Evolutionary conservation across 139 green algal genomes (phyloP), one percentile per base, ranked within the genome.

Genomic region (Micromonas pusilla): DNA sequence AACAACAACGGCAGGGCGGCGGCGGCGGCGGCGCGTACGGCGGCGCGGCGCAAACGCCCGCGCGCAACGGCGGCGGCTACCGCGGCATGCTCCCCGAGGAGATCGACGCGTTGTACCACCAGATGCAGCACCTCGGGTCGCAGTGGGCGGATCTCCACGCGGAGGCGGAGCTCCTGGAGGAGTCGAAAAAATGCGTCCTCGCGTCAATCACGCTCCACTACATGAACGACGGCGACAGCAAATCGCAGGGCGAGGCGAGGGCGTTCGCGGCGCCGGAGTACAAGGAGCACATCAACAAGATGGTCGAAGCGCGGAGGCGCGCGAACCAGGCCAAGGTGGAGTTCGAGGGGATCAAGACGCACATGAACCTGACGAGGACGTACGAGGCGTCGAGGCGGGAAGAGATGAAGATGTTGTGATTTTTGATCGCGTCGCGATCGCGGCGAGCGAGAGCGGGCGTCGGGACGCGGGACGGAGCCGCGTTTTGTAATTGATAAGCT

Each of bases 351-450:
- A 60, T 52, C 9, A 78, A 78, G 72, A 70, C 53, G 52, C 57
- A 70, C 33, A 23, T 78, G 52, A 70, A 70, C 52, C 33, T 68
- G 2, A 54, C 32, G 30, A 60, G 57, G n/a, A 78, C 54, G n/a
- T 68, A 54, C 31, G 54, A 68, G 31, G 53, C 31, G 26, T 33
- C 32, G 32, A 62, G 72, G 23, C 54, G 53, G 0, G 72, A 78
- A 30, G 72, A 78, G 52, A 70, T 78, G 54, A 78, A 70, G 53
- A 38, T 78, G 54, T 21, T 78, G 26, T 71, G 62, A 52, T 57
- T 57, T 57, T 57, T 57, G 45, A 9, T 57, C 16, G 45, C 9
- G 45, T 57, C 45, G n/a, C n/a, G n/a, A n/a, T n/a, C n/a, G n/a
- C n/a, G n/a, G n/a, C n/a, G n/a, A n/a, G n/a, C n/a, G n/a, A n/a